A percentile compares a stretch with the other conserved stretches of the same genome.
Conservation (phyloP, 805 yeast genomes). For the Ascoidea tarda region DNA sequence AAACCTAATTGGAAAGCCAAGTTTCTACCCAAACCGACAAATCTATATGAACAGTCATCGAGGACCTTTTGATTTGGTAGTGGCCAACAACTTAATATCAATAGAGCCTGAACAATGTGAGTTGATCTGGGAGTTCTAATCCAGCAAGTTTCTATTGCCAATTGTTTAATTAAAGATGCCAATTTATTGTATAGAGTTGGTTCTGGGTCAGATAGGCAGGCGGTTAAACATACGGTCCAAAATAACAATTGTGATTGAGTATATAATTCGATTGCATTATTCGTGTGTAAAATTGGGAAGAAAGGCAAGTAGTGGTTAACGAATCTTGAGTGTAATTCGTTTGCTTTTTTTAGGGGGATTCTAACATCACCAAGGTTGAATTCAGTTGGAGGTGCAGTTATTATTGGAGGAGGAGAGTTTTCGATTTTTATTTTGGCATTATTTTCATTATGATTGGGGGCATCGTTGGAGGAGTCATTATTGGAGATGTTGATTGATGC, state of each 20-base stretch:
- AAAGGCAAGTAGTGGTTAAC: constrained; percentile 55
- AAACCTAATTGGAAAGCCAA: constrained; percentile 77
- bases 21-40: constrained; percentile 75
- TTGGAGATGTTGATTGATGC: not conserved
- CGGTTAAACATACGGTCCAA: constrained; percentile 85
- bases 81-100: constrained; percentile 85
- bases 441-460: not conserved
- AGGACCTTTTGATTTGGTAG: constrained; percentile 82
- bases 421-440: constrained; percentile 1
- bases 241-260: constrained; percentile 73
- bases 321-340: constrained; percentile 57
- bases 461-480: constrained; percentile 5
- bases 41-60: constrained; percentile 85
- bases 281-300: constrained; percentile 64
- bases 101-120: constrained; percentile 80
- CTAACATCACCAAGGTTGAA: constrained; percentile 67
- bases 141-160: constrained; percentile 90
- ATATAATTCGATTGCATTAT: constrained; percentile 61
- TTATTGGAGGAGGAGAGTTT: constrained; percentile 13
- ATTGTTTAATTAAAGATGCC: constrained; percentile 65
- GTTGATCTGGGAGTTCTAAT: constrained; percentile 86
- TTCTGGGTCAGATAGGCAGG: constrained; percentile 76
- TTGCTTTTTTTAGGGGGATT: constrained; percentile 53
- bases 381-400: constrained; percentile 25
- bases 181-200: constrained; percentile 67